Evolutionary conservation across 495 filamentous ascomycete genomes (phyloP), one percentile per base, ranked within the genome.

Genomic region (Penicillium crystallinum): DNA sequence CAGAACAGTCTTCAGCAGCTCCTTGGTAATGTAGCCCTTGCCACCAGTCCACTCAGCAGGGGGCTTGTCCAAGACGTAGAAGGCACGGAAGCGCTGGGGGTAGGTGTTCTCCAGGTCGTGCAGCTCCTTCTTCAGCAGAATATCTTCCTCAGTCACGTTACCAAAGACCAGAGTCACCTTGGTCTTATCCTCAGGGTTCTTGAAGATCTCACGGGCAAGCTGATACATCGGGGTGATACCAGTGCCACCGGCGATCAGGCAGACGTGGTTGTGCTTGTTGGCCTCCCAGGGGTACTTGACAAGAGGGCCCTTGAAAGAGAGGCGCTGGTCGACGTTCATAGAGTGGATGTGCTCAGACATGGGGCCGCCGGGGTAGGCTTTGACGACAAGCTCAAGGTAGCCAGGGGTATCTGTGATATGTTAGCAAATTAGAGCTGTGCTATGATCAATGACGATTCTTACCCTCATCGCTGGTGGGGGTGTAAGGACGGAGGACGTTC

Each of bases 211-310:
- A 17, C 87, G 76, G 46, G 78, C 72, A 30, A 98, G 81, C 80
- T 98, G 93, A 77, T 86, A 96, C 84, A 86, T 86, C 35, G 93
- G 93, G 30, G 92, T 92, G 64, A 97, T 96, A 45, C 93, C 93
- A 4, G 93, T 97, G 56, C 93, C 93, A 62, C 95, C 93, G 9
- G 93, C 91, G 57, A 98, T 82, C 65, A 97, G 75, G n/a, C 80
- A 83, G 67, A 98, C 85, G 74, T 97, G 91, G 30, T 87, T 73
- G 75, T 97, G 93, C 84, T 96, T 97, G 78, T 98, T 98, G 55
- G 88, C 59, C 35, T 80, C 64, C 91, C 90, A 97, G 21, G 82
- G 77, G 73, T 97, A 98, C 73, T 98, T 98, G 52, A 90, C 88
- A 15, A 98, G 80, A 0, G 93, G 93, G 14, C 93, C 93, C 77